Evolutionary conservation across 164 flowering plant species (phyloP).

Genomic region (Vitis riparia): DNA sequence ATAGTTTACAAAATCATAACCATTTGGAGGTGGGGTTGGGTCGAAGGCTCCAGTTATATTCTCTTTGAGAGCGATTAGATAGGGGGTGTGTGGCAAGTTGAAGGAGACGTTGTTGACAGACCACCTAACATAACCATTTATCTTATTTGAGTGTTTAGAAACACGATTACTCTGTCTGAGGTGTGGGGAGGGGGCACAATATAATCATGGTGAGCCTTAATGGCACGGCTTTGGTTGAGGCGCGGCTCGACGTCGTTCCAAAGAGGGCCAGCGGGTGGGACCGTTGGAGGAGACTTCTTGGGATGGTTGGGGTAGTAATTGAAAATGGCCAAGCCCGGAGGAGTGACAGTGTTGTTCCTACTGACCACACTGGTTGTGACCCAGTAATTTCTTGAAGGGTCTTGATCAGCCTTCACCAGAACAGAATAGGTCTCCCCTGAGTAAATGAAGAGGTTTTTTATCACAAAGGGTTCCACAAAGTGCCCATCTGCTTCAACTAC

Average conservation of each 20-base stretch:
- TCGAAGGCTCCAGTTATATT: slow-evolving; percentile 36
- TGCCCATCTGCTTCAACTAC: slow-evolving; percentile 93
- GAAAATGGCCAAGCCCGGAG: slow-evolving; percentile 57
- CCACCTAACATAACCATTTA: slow-evolving; percentile 54
- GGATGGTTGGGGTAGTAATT: slow-evolving; percentile 87
- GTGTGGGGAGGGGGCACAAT: slow-evolving; percentile 48
- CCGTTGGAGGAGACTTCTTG: slow-evolving; percentile 38
- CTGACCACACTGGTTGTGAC: slow-evolving; percentile 44
- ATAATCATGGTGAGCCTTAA: slow-evolving; percentile 50
- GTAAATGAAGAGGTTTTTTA: slow-evolving; percentile 66
- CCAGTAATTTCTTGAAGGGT: slow-evolving; percentile 79
- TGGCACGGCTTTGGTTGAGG: slow-evolving; percentile 42
- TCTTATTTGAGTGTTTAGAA: slow-evolving; percentile 72
- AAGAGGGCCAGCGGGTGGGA: slow-evolving; percentile 49
- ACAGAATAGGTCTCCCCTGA: slow-evolving; percentile 90
- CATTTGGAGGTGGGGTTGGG: slow-evolving; percentile 53
- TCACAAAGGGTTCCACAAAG: slow-evolving; percentile 70
- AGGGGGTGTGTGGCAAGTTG: slow-evolving; percentile 69
- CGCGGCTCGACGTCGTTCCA: slow-evolving; percentile 53
- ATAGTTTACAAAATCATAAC: slow-evolving; percentile 40
- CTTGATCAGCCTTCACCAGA: slow-evolving; percentile 62
- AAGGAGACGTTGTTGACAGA: slow-evolving; percentile 74
- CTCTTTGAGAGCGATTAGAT: slow-evolving; percentile 59
- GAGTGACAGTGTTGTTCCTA: slow-evolving; percentile 39
- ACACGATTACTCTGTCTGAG: slow-evolving; percentile 50